Percentiles rank a stretch among this genome's conserved stretches.
phyloP scores from a whole-genome alignment of 768 basidiomycete species.

The Lactarius hengduanensis region DNA sequence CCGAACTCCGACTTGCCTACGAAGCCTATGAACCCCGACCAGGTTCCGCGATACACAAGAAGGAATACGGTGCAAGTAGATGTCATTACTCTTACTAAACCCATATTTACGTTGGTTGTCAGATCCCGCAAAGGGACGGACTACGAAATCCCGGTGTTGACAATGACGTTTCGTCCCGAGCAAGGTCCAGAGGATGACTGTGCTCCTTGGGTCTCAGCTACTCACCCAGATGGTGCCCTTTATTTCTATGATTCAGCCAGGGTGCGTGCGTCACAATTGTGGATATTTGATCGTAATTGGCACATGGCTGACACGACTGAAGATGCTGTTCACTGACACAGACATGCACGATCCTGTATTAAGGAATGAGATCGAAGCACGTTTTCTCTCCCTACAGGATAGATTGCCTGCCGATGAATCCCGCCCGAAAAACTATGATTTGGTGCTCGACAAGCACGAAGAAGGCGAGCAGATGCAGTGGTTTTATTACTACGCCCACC shows the following conservation, averaged over 20 bases:
- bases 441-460: conserved; percentile 30
- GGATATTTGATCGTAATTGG: not conserved
- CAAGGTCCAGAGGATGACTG: not conserved
- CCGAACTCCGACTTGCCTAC: not conserved
- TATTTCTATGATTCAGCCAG: conserved; percentile 43
- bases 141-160: not conserved
- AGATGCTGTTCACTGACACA: conserved; percentile 56
- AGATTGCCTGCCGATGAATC: conserved; percentile 20
- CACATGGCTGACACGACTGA: conserved; percentile 32
- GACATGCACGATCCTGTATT: conserved; percentile 39
- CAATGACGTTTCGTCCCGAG: not conserved
- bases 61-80: not conserved
- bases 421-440: not conserved
- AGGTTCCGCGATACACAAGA: not conserved
- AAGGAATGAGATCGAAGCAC: conserved; percentile 37
- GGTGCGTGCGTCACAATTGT: conserved; percentile 15
- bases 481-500: conserved; percentile 35
- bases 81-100: not conserved
- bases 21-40: not conserved
- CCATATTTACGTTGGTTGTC: not conserved
- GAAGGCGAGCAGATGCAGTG: conserved; percentile 34
- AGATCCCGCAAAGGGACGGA: not conserved
- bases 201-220: conserved; percentile 8
- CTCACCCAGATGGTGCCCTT: conserved; percentile 61
- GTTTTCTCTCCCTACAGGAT: not conserved